phyloP scores from a whole-genome alignment of 768 basidiomycete species.

The Lepiota venenata region DNA sequence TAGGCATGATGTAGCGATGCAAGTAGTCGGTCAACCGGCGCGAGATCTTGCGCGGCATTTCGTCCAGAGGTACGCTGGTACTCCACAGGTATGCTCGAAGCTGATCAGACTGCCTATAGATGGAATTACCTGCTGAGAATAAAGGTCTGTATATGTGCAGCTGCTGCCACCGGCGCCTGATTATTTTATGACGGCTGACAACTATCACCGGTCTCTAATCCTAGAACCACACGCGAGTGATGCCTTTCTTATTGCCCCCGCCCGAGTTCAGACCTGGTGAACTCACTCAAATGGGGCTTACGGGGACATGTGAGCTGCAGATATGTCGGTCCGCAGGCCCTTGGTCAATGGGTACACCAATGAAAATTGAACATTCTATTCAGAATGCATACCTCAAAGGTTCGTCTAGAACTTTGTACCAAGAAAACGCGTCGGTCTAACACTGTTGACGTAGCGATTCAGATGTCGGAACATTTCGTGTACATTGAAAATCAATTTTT shows the following conservation, averaged over 20 bases:
- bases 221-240: conserved; percentile 85
- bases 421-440: background rate
- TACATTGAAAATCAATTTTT: conserved; percentile 98
- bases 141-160: conserved; percentile 54
- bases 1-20: conserved; percentile 97
- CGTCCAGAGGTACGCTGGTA: conserved; percentile 64
- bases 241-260: conserved; percentile 94
- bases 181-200: background rate
- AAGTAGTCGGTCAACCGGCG: conserved; percentile 95
- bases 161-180: background rate
- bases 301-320: conserved; percentile 96
- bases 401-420: conserved; percentile 21
- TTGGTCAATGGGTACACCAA: conserved; percentile 93
- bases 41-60: conserved; percentile 95
- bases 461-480: conserved; percentile 93
- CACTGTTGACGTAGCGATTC: conserved; percentile 61
- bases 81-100: conserved; percentile 10
- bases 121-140: conserved; percentile 95
- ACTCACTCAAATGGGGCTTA: conserved; percentile 73
- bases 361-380: conserved; percentile 85
- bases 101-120: conserved; percentile 34
- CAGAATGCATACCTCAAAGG: conserved; percentile 94
- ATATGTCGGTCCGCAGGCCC: conserved; percentile 94
- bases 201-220: background rate
- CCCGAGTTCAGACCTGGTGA: conserved; percentile 87